Evolutionary conservation across 257 asterid species (phyloP), one percentile per base, ranked within the genome.

Genomic region (Plantago major): DNA sequence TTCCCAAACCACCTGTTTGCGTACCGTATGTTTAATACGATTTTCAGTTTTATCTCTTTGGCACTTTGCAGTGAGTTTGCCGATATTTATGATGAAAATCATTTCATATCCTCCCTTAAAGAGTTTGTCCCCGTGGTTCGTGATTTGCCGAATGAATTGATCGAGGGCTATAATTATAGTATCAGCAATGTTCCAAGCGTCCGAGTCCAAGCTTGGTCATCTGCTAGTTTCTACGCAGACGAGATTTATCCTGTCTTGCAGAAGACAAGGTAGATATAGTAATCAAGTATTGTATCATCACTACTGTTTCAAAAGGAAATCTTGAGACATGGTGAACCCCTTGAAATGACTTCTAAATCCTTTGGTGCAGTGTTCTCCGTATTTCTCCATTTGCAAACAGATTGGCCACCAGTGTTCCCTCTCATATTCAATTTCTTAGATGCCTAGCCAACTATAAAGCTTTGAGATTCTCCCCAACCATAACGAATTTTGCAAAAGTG

Each of bases 321-420:
- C n/a, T 33, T 22, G 26, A 22, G 26, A 22, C 26, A 22, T 22
- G 26, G 26, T 22, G 26, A 22, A 22, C 47, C 52, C 8, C 11
- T 18, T 59, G 15, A 42, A 8, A 47, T 60, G 18, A 62, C 40
- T 38, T 7, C 57, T 46, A 17, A 19, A 42, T 47, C 46, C 33
- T 54, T 64, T 73, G 64, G 58, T 73, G 74, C 88, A 90, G 97
- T 79, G 83, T 87, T 50, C 74, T 87, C 60, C 91, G 90, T 42
- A 78, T 90, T 45, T 84, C 97, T 54, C 88, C 95, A 4, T 90
- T 90, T 49, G 97, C 97, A 63, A 90, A 90, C 68, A 75, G 97
- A 80, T 74, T 90, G 73, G 76, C 95, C 6, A 70, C 78, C 55
- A 79, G 80, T 70, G 73, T 82, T 73, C 95, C 97, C 55, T 79